Conservation (phyloP, 768 basidiomycete species). For the Macrocybe gigantea region DNA sequence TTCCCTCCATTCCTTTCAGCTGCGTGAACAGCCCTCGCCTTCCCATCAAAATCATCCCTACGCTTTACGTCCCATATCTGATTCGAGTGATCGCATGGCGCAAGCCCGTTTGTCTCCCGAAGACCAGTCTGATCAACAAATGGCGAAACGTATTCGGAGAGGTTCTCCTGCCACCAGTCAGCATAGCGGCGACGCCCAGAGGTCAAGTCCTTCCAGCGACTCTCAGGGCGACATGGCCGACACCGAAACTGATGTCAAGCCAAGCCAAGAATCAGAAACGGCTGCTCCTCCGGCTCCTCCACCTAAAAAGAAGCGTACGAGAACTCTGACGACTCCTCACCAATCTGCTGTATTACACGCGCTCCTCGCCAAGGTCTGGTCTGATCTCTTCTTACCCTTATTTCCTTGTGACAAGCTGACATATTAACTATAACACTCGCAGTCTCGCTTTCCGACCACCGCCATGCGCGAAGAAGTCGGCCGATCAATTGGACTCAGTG, state of each 20-base stretch:
- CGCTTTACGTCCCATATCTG: conserved; percentile 16
- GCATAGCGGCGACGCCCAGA: conserved; percentile 14
- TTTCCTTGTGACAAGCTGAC: background rate
- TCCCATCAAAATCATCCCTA: conserved; percentile 19
- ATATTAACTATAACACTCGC: background rate
- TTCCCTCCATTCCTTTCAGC: conserved; percentile 14
- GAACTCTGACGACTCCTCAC: conserved; percentile 81
- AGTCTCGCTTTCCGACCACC: conserved; percentile 89
- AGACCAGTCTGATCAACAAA: conserved; percentile 26
- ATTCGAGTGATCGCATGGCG: conserved; percentile 7
- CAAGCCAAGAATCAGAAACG: conserved; percentile 33
- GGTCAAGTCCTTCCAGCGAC: conserved; percentile 38
- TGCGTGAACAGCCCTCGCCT: conserved; percentile 17
- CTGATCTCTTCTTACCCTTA: conserved; percentile 4
- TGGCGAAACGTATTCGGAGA: conserved; percentile 39
- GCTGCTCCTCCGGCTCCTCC: conserved; percentile 32
- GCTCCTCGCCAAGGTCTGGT: conserved; percentile 73
- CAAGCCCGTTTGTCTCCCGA: conserved; percentile 4
- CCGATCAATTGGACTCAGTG: conserved; percentile 80
- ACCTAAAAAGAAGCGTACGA: conserved; percentile 77
- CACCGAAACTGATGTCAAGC: conserved; percentile 46
- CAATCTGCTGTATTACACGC: conserved; percentile 86
- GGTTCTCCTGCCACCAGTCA: conserved; percentile 22
- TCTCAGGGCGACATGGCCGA: conserved; percentile 57
- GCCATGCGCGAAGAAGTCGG: conserved; percentile 87